These are phyloP conservation scores for Boletus coccyginus DNA, from an alignment of 768 basidiomycete genomes.

Conservation along the genomic window DNA sequence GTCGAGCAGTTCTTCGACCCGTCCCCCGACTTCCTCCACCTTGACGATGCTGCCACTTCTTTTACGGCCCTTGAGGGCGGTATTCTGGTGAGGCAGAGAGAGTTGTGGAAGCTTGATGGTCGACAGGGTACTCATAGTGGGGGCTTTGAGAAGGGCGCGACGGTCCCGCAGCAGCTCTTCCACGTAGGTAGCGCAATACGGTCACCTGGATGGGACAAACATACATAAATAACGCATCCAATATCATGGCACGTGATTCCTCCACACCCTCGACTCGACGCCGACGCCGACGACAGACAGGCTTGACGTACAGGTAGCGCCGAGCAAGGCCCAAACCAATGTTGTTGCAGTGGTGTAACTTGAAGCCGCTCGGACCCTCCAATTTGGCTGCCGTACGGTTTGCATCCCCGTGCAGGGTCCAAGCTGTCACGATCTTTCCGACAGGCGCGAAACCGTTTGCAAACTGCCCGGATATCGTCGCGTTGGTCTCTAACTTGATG, in stretches of 20 bases:
- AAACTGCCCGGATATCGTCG: constrained; percentile 56
- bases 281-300: background rate
- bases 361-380: constrained; percentile 55
- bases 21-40: constrained; percentile 77
- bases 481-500: constrained; percentile 41
- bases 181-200: background rate
- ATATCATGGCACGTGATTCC: constrained; percentile 19
- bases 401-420: constrained; percentile 61
- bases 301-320: background rate
- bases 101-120: constrained; percentile 56
- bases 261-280: background rate
- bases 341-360: constrained; percentile 68
- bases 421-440: constrained; percentile 68
- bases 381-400: constrained; percentile 73
- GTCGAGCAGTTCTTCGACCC: constrained; percentile 74
- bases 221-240: constrained; percentile 9
- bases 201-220: constrained; percentile 1
- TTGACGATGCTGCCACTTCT: constrained; percentile 78
- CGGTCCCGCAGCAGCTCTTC: background rate
- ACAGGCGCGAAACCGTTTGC: constrained; percentile 60
- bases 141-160: background rate
- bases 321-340: constrained; percentile 19
- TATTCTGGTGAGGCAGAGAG: constrained; percentile 27
- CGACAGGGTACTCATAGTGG: constrained; percentile 48
- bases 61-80: constrained; percentile 43